Conservation (phyloP, 192 early-diverging fungal genomes). For the Cetraspora pellucida region DNA sequence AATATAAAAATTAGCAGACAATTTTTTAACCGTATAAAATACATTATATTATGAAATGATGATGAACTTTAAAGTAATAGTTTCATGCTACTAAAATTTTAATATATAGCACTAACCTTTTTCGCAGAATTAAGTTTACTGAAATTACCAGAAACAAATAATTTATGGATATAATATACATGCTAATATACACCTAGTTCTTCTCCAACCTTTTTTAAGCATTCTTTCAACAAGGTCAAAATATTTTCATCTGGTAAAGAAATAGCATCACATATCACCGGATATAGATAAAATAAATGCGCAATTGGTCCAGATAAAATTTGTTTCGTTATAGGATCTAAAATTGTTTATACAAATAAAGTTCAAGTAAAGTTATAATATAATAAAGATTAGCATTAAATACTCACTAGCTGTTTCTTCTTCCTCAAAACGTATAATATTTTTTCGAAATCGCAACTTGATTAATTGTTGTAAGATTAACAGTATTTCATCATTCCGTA, state of each 20-base stretch:
- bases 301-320: conserved; percentile 60
- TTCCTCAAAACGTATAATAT: conserved; percentile 47
- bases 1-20: too few species aligned
- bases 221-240: conserved; percentile 40
- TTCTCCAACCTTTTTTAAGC: conserved; percentile 46
- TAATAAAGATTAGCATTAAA: conserved; percentile 6
- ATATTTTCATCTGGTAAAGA: conserved; percentile 51
- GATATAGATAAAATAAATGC: conserved; percentile 74
- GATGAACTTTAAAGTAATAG: too few species aligned
- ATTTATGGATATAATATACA: neutral
- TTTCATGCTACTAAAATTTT: too few species aligned
- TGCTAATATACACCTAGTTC: conserved; percentile 37
- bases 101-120: too few species aligned
- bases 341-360: conserved; percentile 1
- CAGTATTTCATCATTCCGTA: conserved; percentile 62
- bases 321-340: conserved; percentile 41
- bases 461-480: conserved; percentile 55
- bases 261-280: conserved; percentile 61
- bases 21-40: too few species aligned
- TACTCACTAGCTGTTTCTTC: conserved; percentile 43
- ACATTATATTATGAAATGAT: too few species aligned
- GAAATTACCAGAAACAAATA: neutral
- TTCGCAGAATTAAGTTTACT: too few species aligned
- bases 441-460: conserved; percentile 50
- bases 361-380: neutral